Evolutionary conservation across 148 eudicot species (phyloP).

Genomic region (Vaccinium myrtillus): DNA sequence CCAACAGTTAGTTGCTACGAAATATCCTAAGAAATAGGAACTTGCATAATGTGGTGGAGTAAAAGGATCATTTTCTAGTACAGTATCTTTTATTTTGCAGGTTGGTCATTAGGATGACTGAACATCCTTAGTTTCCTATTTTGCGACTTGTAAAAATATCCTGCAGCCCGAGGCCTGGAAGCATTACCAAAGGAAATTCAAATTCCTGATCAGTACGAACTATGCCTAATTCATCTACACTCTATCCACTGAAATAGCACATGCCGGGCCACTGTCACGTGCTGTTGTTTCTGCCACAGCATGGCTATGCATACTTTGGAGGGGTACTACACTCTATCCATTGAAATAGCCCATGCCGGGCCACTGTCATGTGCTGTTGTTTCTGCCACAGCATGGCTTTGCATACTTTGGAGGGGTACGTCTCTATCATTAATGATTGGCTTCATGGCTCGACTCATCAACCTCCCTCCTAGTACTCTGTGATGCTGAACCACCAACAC

Average conservation of each 20-base stretch:
- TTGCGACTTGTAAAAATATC: not conserved
- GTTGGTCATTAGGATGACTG: not conserved
- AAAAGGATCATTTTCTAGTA: not conserved
- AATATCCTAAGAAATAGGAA: not conserved
- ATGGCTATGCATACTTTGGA: not conserved
- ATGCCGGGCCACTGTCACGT: constrained; percentile 18
- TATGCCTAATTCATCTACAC: not conserved
- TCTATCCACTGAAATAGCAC: constrained; percentile 25
- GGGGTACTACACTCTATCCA: constrained; percentile 13
- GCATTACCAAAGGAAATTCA: not conserved
- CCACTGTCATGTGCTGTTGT: constrained; percentile 9
- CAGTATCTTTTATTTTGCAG: not conserved
- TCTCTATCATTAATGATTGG: constrained; percentile 17
- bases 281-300: not conserved
- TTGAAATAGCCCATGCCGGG: constrained; percentile 22
- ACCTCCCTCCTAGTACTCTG: constrained; percentile 29
- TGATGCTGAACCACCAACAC: constrained; percentile 78
- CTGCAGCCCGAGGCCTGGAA: not conserved
- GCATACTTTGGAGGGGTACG: not conserved
- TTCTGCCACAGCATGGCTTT: not conserved
- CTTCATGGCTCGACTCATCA: constrained; percentile 6
- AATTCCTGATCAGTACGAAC: not conserved
- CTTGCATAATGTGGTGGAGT: not conserved
- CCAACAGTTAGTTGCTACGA: not conserved
- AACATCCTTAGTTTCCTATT: not conserved